Percentiles rank a stretch among this genome's conserved stretches.
Evolutionary conservation across 257 asterid genomes (phyloP).

Genomic region (Dorcoceras hygrometricum): DNA sequence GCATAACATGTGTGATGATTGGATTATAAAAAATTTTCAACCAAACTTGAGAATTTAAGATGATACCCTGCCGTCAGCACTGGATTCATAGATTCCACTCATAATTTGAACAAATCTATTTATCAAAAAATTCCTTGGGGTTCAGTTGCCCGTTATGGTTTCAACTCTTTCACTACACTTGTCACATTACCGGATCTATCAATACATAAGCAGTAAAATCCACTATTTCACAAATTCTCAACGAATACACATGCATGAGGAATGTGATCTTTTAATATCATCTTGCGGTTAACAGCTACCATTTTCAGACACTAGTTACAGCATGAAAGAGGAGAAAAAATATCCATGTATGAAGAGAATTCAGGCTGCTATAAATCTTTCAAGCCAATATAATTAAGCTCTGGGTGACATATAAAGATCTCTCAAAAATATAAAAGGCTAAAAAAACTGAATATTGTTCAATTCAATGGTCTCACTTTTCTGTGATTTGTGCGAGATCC

Average conservation of each 20-base stretch:
- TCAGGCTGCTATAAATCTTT: constrained; percentile 38
- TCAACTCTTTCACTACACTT: too few species aligned
- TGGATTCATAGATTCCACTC: too few species aligned
- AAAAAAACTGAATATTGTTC: neutral
- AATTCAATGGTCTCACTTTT: constrained; percentile 24
- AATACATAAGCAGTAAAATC: neutral
- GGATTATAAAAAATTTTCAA: too few species aligned
- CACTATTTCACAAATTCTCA: constrained; percentile 1
- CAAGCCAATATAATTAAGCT: constrained; percentile 22
- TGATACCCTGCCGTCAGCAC: too few species aligned
- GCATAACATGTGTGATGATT: too few species aligned
- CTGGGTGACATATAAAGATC: neutral
- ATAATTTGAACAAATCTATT: too few species aligned
- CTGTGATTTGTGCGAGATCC: constrained; percentile 63
- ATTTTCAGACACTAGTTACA: constrained; percentile 28
- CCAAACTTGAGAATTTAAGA: too few species aligned
- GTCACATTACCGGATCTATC: neutral
- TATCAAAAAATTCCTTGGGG: too few species aligned
- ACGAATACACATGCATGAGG: constrained; percentile 8
- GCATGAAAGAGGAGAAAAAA: constrained; percentile 9
- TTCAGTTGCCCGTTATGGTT: too few species aligned
- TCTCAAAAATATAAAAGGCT: constrained; percentile 14
- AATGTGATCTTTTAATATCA: constrained; percentile 23
- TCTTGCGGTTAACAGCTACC: constrained; percentile 20
- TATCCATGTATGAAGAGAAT: constrained; percentile 22